Evolutionary conservation across 1,284 basidiomycete species (phyloP).

Genomic region (Gymnopus androsaceus): DNA sequence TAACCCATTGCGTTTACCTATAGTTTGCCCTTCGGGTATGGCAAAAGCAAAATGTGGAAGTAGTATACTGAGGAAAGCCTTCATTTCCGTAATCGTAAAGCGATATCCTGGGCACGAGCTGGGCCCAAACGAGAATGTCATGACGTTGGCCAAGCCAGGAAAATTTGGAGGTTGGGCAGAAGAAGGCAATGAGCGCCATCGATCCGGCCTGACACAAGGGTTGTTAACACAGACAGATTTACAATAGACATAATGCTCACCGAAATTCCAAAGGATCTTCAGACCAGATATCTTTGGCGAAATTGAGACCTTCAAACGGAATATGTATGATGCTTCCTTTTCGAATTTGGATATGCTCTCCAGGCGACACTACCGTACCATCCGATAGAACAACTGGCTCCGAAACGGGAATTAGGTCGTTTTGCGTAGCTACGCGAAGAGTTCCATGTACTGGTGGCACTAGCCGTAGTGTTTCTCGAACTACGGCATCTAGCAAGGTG

Average conservation of each 20-base stretch:
- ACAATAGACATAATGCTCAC: slow-evolving; percentile 31
- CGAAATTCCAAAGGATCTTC: slow-evolving; percentile 50
- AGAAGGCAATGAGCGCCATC: slow-evolving; percentile 47
- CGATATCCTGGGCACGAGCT: slow-evolving; percentile 50
- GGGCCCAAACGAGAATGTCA: slow-evolving; percentile 57
- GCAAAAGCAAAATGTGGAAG: slow-evolving; percentile 46
- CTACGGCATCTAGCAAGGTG: slow-evolving; percentile 55
- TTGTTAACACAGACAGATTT: slow-evolving; percentile 1
- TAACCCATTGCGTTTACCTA: slow-evolving; percentile 48
- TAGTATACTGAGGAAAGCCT: slow-evolving; percentile 48
- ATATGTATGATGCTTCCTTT: slow-evolving; percentile 58
- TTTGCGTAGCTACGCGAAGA: slow-evolving; percentile 49
- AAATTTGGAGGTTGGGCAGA: slow-evolving; percentile 35
- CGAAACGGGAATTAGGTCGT: slow-evolving; percentile 54
- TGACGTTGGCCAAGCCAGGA: slow-evolving; percentile 49
- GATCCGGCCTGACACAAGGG: slow-evolving; percentile 42
- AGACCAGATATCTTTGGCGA: slow-evolving; percentile 54
- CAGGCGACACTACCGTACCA: slow-evolving; percentile 37
- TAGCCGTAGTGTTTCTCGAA: slow-evolving; percentile 53
- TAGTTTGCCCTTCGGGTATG: slow-evolving; percentile 39
- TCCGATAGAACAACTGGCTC: slow-evolving; percentile 47
- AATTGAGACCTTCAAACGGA: slow-evolving; percentile 55
- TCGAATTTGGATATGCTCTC: slow-evolving; percentile 40
- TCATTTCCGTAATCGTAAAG: slow-evolving; percentile 48
- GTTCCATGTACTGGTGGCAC: slow-evolving; percentile 55